phyloP scores from a whole-genome alignment of 768 basidiomycete species.

The Boletus speciosus region DNA sequence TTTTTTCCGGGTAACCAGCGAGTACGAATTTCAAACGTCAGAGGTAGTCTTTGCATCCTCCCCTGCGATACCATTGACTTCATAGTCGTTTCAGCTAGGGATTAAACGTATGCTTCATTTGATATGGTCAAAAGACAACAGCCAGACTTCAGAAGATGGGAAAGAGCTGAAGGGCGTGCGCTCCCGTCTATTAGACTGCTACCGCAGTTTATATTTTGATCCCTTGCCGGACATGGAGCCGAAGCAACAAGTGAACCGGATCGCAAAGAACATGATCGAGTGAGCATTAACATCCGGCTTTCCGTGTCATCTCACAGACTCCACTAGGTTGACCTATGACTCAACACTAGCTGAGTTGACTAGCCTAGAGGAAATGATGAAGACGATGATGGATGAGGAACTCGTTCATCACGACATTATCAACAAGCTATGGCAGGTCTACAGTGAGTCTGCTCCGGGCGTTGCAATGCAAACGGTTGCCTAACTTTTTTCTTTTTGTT shows the following conservation, averaged over 20 bases:
- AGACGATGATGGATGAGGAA: slow-evolving; percentile 90
- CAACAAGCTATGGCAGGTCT: slow-evolving; percentile 92
- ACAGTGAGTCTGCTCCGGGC: slow-evolving; percentile 54
- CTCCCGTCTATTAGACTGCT: slow-evolving; percentile 84
- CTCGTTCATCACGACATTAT: slow-evolving; percentile 83
- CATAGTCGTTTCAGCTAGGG: slow-evolving; percentile 51
- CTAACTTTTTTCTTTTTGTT: background rate
- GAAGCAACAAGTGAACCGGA: slow-evolving; percentile 85
- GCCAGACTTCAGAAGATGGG: slow-evolving; percentile 67
- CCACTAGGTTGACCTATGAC: slow-evolving; percentile 75
- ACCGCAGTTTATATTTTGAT: slow-evolving; percentile 86
- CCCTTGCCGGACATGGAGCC: slow-evolving; percentile 66
- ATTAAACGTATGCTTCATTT: slow-evolving; percentile 96
- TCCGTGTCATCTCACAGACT: background rate
- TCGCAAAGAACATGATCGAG: slow-evolving; percentile 98
- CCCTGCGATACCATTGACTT: background rate
- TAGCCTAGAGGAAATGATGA: slow-evolving; percentile 94
- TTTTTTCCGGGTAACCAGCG: slow-evolving; percentile 80
- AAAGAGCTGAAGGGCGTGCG: slow-evolving; percentile 86
- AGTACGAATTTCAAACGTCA: slow-evolving; percentile 77
- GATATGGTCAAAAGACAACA: slow-evolving; percentile 96
- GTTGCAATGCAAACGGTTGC: background rate
- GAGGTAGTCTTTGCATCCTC: slow-evolving; percentile 44
- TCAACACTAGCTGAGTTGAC: slow-evolving; percentile 94
- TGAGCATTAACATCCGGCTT: slow-evolving; percentile 34